These are phyloP conservation scores for Moringa oleifera DNA, from an alignment of 345 rosid species.

Conservation along the genomic window DNA sequence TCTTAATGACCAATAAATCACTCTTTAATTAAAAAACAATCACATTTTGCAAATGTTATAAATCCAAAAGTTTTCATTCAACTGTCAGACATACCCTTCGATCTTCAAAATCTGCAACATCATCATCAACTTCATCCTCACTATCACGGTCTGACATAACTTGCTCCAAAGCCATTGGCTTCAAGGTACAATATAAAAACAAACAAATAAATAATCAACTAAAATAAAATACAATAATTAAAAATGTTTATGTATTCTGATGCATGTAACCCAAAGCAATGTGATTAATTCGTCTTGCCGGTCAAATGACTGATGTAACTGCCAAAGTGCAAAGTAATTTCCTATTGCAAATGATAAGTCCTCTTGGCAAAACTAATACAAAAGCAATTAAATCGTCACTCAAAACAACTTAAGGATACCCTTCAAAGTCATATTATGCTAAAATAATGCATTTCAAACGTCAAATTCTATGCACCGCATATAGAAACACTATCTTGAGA, in stretches of 20 bases:
- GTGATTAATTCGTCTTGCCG: too few relatives aligned
- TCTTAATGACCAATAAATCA: neutral
- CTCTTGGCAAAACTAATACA: conserved; percentile 4
- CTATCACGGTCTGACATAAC: conserved; percentile 92
- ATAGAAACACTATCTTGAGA: neutral
- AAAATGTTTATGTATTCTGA: conserved; percentile 10
- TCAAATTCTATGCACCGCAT: neutral
- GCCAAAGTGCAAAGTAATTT: neutral
- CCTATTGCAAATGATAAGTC: neutral
- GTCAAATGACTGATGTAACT: neutral
- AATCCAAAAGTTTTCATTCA: neutral
- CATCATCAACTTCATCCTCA: conserved; percentile 99
- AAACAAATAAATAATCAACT: too few relatives aligned
- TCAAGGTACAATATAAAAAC: too few relatives aligned
- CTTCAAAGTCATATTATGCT: neutral
- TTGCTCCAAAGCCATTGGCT: conserved; percentile 97
- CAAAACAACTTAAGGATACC: neutral
- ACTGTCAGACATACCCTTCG: conserved; percentile 71
- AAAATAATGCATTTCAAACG: neutral
- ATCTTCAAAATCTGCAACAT: conserved; percentile 99
- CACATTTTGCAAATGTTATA: neutral
- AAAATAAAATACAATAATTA: too few relatives aligned
- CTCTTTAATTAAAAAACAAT: too few relatives aligned
- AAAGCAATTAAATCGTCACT: neutral
- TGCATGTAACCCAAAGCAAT: conserved; percentile 1